These are phyloP conservation scores for Pholiota molesta DNA, from an alignment of 768 basidiomycete species.

Conservation along the genomic window DNA sequence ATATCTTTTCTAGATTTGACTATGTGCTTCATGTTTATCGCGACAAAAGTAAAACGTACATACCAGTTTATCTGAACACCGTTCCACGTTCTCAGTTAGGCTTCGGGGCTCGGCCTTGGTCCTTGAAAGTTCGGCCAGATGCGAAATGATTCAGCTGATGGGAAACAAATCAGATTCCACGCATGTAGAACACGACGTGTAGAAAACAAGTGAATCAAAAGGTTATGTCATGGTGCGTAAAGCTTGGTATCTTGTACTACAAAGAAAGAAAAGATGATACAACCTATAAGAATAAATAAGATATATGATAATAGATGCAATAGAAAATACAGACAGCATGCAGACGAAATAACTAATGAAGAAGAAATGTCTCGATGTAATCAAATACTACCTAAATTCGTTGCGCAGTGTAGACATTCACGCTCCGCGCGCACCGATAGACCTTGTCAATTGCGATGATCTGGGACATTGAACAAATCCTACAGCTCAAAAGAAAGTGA, in stretches of 20 bases:
- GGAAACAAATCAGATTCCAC: neutral
- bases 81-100: neutral
- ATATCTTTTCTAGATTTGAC: neutral
- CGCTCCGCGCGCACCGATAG: neutral
- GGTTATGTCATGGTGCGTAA: neutral
- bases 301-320: slow-evolving; percentile 21
- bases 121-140: neutral
- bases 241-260: slow-evolving; percentile 18
- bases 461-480: neutral
- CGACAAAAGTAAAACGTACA: neutral
- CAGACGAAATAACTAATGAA: slow-evolving; percentile 2
- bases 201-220: neutral
- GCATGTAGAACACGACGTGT: neutral
- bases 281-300: slow-evolving; percentile 23
- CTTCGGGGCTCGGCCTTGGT: neutral
- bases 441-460: neutral
- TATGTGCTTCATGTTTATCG: neutral
- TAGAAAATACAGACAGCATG: slow-evolving; percentile 17
- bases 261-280: slow-evolving; percentile 18
- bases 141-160: neutral
- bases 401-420: slow-evolving; percentile 6
- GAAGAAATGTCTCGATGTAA: slow-evolving; percentile 7
- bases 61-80: neutral
- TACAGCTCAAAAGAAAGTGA: neutral
- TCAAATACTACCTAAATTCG: slow-evolving; percentile 6